Percentiles rank a stretch among this genome's conserved stretches.
Conservation (phyloP, 495 filamentous ascomycete genomes). For the Lasiosphaeris hirsuta region DNA sequence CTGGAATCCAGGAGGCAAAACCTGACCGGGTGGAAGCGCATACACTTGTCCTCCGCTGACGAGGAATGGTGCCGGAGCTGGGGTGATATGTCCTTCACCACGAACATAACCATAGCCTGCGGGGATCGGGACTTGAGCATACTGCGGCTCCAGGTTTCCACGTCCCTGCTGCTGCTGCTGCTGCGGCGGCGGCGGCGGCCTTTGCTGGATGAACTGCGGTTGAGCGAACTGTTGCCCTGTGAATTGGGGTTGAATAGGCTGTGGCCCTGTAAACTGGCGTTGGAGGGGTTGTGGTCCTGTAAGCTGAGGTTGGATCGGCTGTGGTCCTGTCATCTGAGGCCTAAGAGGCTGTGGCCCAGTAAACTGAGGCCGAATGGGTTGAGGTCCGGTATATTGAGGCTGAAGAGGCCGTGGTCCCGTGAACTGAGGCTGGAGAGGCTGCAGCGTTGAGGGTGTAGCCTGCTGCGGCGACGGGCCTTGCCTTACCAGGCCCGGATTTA, state of each 20-base stretch:
- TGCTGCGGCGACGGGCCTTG: too few relatives aligned
- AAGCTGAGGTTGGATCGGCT: slow-evolving; percentile 5
- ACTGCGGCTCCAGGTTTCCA: slow-evolving; percentile 34
- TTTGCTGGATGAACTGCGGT: too few relatives aligned
- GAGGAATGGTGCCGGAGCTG: slow-evolving; percentile 36
- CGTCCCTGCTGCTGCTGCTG: slow-evolving; percentile 11
- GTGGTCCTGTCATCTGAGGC: slow-evolving; percentile 9
- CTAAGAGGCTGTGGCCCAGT: slow-evolving; percentile 8
- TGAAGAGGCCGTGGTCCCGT: slow-evolving; percentile 1
- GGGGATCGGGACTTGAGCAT: slow-evolving; percentile 47
- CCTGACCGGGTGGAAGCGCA: not conserved
- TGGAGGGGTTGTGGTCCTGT: slow-evolving; percentile 2
- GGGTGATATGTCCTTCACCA: slow-evolving; percentile 38
- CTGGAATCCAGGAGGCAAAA: not conserved
- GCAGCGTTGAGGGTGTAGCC: too few relatives aligned
- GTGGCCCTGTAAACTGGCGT: not conserved
- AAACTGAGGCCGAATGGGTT: slow-evolving; percentile 4
- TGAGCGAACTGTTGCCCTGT: not conserved
- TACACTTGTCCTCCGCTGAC: slow-evolving; percentile 18
- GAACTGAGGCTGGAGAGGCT: not conserved
- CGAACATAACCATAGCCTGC: slow-evolving; percentile 43
- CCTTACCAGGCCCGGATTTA: too few relatives aligned
- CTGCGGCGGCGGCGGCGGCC: not conserved
- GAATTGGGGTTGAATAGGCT: not conserved
- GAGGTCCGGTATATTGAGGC: slow-evolving; percentile 11